Conservation (phyloP, 148 eudicot species). For the Vaccinium darrowii region DNA sequence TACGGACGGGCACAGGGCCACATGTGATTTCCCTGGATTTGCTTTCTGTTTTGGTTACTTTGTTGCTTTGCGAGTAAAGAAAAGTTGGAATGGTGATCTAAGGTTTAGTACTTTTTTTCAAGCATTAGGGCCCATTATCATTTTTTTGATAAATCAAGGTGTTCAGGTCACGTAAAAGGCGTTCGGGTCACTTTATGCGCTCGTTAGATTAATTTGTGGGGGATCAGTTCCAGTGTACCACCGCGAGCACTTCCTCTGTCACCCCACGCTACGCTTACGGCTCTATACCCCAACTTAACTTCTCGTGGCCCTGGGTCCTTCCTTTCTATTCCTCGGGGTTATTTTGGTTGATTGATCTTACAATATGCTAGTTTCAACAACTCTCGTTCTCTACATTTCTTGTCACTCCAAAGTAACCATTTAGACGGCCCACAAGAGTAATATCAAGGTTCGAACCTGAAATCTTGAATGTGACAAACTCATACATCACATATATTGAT, state of each 20-base stretch:
- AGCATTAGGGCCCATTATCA: not conserved
- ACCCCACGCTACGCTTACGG: no score
- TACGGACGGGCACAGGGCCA: not conserved
- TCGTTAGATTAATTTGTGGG: not conserved
- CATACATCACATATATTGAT: not conserved
- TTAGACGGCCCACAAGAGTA: not conserved
- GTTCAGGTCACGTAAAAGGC: not conserved
- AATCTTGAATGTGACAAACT: not conserved
- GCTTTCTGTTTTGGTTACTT: not conserved
- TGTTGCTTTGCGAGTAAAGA: not conserved
- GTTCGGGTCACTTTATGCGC: not conserved
- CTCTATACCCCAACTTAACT: no score
- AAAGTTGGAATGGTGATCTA: not conserved
- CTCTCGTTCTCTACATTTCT: no score
- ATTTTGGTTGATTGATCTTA: no score
- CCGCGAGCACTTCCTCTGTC: not conserved
- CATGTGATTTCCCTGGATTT: constrained; percentile 1
- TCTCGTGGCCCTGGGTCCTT: no score
- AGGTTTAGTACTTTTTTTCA: not conserved
- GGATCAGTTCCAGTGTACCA: not conserved
- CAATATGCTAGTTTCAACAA: no score
- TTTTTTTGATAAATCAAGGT: not conserved
- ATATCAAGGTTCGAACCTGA: not conserved
- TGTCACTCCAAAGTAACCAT: not conserved
- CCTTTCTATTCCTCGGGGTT: no score